Base-by-base conservation (phyloP, 495 filamentous ascomycete genomes). In the Clohesyomyces aquaticus region DNA sequence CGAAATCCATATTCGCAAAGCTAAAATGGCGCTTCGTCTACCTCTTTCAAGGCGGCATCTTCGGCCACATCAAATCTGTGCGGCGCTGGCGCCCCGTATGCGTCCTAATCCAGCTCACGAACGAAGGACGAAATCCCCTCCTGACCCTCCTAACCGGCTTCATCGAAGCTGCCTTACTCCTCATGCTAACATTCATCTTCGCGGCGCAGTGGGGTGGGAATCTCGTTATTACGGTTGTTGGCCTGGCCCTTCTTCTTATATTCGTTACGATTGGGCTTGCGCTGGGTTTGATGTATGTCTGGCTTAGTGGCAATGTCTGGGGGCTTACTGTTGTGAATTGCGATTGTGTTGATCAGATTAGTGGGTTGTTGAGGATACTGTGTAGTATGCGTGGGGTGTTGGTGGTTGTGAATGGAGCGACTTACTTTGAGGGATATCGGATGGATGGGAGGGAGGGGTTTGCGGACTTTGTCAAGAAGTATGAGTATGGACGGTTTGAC, bases 161-260 rank as follows among this genome's bases (percentile, higher is more conserved):
- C 35, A 27, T 56, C n/a, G 67, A 70, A 59, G 67, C 42, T 3
- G 46, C 16, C 6, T 43, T 70, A 4, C 65, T 70, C 6, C 46
- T 70, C 23, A 41, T 67, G 4, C 65, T 70, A 14, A 70, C 67
- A 1, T 70, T 70, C 51, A 68, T 70, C 58, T 70, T 70, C 53
- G 57, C 57, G 10, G 65, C 67, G 6, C 67, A 70, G 27, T 70
- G 67, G 67, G 67, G 64, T 52, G 67, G 67, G 4, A 70, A 70
- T 41, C 65, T 70, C 11, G 10, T 26, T 41, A 26, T 70, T 21
- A 70, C 67, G 3, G 21, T 56, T n/a, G 32, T 41, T 8, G 55
- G 65, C 3, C 56, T 70, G 3, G 42, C 22, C 12, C 32, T 67
- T 21, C 50, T 70, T 1, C 58, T 70, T 16, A 19, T 70, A 23